These are phyloP conservation scores for Eucalyptus rudis DNA, from an alignment of 345 rosid species.

Conservation along the genomic window DNA sequence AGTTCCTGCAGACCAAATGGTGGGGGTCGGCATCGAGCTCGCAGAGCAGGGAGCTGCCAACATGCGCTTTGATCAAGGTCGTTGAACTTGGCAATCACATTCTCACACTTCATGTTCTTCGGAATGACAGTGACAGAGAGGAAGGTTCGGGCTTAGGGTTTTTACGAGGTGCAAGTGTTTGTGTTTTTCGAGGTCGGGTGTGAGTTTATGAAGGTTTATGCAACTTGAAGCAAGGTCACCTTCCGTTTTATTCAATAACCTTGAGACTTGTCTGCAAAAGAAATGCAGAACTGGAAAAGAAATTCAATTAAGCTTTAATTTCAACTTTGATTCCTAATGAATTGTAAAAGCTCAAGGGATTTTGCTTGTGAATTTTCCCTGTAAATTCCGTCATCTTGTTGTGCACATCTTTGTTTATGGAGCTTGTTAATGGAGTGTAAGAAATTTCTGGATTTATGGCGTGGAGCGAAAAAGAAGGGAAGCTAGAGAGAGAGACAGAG, in stretches of 20 bases:
- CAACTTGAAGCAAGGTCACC: slow-evolving; percentile 71
- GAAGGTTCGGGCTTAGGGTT: neutral
- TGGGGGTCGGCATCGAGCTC: slow-evolving; percentile 78
- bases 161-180: neutral
- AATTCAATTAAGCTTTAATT: neutral
- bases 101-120: slow-evolving; percentile 71
- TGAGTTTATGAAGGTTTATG: slow-evolving; percentile 84
- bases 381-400: neutral
- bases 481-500: neutral
- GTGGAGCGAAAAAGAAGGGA: neutral
- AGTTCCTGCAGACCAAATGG: slow-evolving; percentile 26
- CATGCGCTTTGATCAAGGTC: slow-evolving; percentile 76
- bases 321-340: neutral
- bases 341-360: neutral
- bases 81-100: slow-evolving; percentile 76
- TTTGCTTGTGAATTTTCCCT: neutral
- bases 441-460: neutral
- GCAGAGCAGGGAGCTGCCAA: slow-evolving; percentile 62
- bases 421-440: neutral
- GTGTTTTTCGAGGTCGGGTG: neutral
- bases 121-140: slow-evolving; percentile 16
- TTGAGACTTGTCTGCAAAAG: neutral
- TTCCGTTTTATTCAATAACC: neutral
- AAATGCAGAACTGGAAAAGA: neutral
- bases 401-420: neutral